Conservation (phyloP, 495 filamentous ascomycete species). For the Tuber microsphaerosporum region DNA sequence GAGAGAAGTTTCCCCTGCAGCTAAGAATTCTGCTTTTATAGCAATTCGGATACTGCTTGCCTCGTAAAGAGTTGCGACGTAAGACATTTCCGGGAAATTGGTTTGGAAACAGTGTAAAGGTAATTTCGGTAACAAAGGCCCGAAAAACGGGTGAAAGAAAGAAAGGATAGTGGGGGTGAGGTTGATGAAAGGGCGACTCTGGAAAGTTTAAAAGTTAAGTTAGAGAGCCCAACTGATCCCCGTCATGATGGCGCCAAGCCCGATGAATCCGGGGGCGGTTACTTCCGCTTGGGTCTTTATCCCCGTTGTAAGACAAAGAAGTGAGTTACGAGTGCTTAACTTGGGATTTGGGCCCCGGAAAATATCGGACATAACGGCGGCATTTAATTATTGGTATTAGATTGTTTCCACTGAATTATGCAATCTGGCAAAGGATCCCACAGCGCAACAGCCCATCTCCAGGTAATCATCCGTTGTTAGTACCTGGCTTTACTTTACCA, state of each 20-base stretch:
- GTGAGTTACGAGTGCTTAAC: not conserved
- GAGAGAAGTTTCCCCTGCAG: slow-evolving; percentile 66
- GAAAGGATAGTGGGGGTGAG: not conserved
- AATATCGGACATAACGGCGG: not conserved
- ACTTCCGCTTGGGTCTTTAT: not conserved
- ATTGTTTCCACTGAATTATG: not conserved
- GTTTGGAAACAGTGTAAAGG: not conserved
- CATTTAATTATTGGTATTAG: not conserved
- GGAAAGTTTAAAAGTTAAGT: not conserved
- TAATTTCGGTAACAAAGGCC: not conserved
- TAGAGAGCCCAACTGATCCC: not conserved
- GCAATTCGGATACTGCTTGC: slow-evolving; percentile 86
- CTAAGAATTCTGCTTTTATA: slow-evolving; percentile 67
- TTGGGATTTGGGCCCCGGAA: not conserved
- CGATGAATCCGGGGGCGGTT: not conserved
- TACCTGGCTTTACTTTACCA: not conserved
- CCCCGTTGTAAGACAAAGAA: not conserved
- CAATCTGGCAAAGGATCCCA: not conserved
- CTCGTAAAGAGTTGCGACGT: slow-evolving; percentile 85
- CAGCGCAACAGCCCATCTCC: not conserved
- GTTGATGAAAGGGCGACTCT: not conserved
- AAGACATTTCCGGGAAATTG: slow-evolving; percentile 59
- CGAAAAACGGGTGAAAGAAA: not conserved
- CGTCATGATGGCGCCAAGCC: not conserved
- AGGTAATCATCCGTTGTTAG: not conserved